A percentile compares a stretch with the other conserved stretches of the same genome.
phyloP scores from a whole-genome alignment of 352 stramenopile species.

The Phytophthora cajani region DNA sequence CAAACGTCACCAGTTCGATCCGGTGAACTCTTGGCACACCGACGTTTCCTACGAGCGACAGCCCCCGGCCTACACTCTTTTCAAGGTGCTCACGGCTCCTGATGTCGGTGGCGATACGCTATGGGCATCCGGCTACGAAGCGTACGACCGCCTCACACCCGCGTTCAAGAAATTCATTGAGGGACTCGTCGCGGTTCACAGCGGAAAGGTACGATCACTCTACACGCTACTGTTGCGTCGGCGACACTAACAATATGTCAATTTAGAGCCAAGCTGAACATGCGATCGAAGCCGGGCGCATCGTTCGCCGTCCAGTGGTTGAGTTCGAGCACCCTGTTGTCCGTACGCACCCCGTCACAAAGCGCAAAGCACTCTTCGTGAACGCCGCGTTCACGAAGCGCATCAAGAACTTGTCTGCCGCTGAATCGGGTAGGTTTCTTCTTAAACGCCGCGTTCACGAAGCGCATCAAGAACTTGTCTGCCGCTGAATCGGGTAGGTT shows the following conservation, averaged over 20 bases:
- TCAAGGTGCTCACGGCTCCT: slow-evolving; percentile 32
- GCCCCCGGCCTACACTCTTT: slow-evolving; percentile 21
- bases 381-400: slow-evolving; percentile 17
- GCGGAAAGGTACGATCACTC: slow-evolving; percentile 28
- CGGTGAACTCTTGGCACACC: slow-evolving; percentile 37
- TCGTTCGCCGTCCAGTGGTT: slow-evolving; percentile 7
- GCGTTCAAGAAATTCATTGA: slow-evolving; percentile 45
- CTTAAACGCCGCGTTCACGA: slow-evolving; percentile 11
- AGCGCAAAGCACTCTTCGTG: slow-evolving; percentile 14
- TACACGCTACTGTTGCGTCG: not conserved
- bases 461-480: slow-evolving; percentile 13
- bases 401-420: slow-evolving; percentile 10
- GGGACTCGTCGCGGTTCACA: slow-evolving; percentile 46
- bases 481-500: slow-evolving; percentile 12
- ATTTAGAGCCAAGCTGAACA: slow-evolving; percentile 30
- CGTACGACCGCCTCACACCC: slow-evolving; percentile 45
- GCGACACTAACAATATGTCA: not conserved
- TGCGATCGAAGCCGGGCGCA: slow-evolving; percentile 15
- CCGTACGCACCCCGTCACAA: slow-evolving; percentile 3
- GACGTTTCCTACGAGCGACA: slow-evolving; percentile 42
- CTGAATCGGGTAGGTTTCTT: slow-evolving; percentile 9
- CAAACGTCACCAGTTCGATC: slow-evolving; percentile 24
- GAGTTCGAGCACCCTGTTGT: slow-evolving; percentile 20
- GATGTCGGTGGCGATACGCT: slow-evolving; percentile 44
- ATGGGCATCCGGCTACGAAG: slow-evolving; percentile 45